A percentile compares a stretch with the other conserved stretches of the same genome.
These are phyloP conservation scores for Tricholoma bakamatsutake DNA, from an alignment of 768 basidiomycete species.

Conservation along the genomic window DNA sequence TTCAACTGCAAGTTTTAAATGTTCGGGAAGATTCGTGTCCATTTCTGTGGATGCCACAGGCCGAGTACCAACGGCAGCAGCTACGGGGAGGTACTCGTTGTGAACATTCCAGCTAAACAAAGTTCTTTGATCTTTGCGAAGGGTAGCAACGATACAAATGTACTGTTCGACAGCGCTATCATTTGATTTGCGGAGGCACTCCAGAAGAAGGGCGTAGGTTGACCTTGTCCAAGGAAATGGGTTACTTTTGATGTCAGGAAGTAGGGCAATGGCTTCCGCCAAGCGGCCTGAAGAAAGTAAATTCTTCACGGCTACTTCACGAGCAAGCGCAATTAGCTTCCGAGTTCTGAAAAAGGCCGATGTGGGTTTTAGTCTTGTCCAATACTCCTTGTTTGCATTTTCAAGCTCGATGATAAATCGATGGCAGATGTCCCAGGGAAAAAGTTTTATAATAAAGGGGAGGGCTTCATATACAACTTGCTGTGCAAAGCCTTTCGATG, in stretches of 20 bases:
- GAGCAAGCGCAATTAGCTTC: constrained; percentile 19
- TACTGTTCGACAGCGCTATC: constrained; percentile 3
- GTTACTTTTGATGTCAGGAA: constrained; percentile 29
- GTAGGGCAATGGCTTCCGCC: constrained; percentile 37
- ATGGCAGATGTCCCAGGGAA: constrained; percentile 24
- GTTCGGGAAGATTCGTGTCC: neutral
- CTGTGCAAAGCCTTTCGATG: constrained; percentile 32
- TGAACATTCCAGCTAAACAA: too few species aligned
- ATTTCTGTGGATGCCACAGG: too few species aligned
- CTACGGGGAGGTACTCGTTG: neutral
- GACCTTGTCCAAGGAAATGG: constrained; percentile 25
- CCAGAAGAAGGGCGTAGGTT: constrained; percentile 32
- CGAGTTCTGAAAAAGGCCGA: constrained; percentile 1
- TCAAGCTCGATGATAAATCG: constrained; percentile 36
- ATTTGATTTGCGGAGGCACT: constrained; percentile 14
- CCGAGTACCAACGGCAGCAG: neutral
- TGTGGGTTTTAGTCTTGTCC: constrained; percentile 5
- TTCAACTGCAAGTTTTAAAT: constrained; percentile 15
- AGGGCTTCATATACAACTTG: constrained; percentile 20
- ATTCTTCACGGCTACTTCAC: constrained; percentile 34
- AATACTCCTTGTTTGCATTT: constrained; percentile 16
- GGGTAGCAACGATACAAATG: constrained; percentile 13
- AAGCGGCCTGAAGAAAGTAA: constrained; percentile 33
- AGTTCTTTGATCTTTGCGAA: constrained; percentile 10
- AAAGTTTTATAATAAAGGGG: constrained; percentile 38